Evolutionary conservation across 768 basidiomycete species (phyloP), one percentile per base, ranked within the genome.

Genomic region (Tylopilus sp.): DNA sequence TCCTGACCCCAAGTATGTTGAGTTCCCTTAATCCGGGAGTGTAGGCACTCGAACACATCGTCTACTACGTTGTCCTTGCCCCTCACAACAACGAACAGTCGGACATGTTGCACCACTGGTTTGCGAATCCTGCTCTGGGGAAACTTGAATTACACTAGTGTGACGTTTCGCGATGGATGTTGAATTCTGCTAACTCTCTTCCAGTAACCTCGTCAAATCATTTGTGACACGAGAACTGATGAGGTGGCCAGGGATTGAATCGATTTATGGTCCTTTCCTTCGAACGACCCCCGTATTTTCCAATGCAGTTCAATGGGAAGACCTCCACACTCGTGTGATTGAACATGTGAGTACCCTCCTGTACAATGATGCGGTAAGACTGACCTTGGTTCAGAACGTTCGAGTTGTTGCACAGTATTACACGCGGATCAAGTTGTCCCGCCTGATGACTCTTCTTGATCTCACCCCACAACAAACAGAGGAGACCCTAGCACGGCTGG

Each of bases 61-160:
- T 95, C 41, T 95, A 92, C 72, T 98, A 95, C 64, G 81, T 98
- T 50, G 84, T 97, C 24, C 85, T 98, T 43, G 90, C 96, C 1
- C 86, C 94, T 4, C 89, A 98, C 68, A 89, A 87, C 69, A 98
- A 99, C 67, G 96, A 98, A 71, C 97, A 99, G 71, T 92, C 88
- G 3, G 94, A 98, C 67, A 94, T 98, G 87, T 74, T 99, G 41
- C 86, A 98, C 68, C 89, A 91, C 64, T 77, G 96, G 28, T 89
- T 81, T 64, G 75, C 76, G 41, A 86, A 98, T 68, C 82, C 93
- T 22, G 85, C 87, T 22, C 72, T 98, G 37, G 72, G 78, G 57
- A 94, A 90, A 68, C 76, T 95, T 41, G 86, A 91, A 59, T 75
- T 92, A 37, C 91, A 95, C 68, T 86, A 87, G 94, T 97, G 74